Conservation (phyloP, 805 yeast species). For the Teunomyces stri region DNA sequence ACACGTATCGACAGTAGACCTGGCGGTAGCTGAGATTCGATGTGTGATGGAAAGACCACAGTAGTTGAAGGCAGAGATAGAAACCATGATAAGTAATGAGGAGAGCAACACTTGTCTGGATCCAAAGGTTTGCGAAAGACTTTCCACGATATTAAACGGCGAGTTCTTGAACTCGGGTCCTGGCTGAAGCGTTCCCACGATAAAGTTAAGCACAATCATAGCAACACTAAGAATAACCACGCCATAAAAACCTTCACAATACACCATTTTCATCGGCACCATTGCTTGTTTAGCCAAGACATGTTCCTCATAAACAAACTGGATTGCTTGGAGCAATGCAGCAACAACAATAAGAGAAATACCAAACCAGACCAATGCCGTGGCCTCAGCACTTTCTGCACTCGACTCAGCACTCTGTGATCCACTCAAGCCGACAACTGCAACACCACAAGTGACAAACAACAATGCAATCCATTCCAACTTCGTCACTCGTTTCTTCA, state of each 20-base stretch:
- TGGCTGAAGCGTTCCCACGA: slow-evolving; percentile 33
- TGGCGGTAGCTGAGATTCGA: slow-evolving; percentile 66
- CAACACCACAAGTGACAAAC: slow-evolving; percentile 67
- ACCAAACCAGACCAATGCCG: slow-evolving; percentile 47
- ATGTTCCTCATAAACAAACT: slow-evolving; percentile 76
- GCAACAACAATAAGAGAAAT: slow-evolving; percentile 57
- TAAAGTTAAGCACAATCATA: slow-evolving; percentile 44
- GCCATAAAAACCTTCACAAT: slow-evolving; percentile 74
- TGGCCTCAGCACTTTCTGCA: slow-evolving; percentile 11
- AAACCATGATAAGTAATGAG: slow-evolving; percentile 65
- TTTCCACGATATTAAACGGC: slow-evolving; percentile 53
- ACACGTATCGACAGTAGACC: slow-evolving; percentile 77
- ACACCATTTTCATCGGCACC: slow-evolving; percentile 64
- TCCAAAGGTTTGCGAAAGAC: slow-evolving; percentile 48
- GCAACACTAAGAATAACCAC: slow-evolving; percentile 39
- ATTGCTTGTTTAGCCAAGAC: slow-evolving; percentile 52
- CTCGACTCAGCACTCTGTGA: slow-evolving; percentile 27
- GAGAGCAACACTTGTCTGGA: slow-evolving; percentile 45
- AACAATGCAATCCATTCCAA: slow-evolving; percentile 67
- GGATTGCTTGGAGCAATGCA: slow-evolving; percentile 68
- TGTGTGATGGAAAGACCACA: slow-evolving; percentile 71
- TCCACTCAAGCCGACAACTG: slow-evolving; percentile 72
- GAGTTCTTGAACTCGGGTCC: slow-evolving; percentile 42
- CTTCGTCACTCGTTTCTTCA: slow-evolving; percentile 52
- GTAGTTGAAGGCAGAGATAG: slow-evolving; percentile 69